Percentiles rank a stretch among this genome's conserved stretches.
Conservation (phyloP, 2,329 filamentous ascomycete species). For the Alternaria sp. region DNA sequence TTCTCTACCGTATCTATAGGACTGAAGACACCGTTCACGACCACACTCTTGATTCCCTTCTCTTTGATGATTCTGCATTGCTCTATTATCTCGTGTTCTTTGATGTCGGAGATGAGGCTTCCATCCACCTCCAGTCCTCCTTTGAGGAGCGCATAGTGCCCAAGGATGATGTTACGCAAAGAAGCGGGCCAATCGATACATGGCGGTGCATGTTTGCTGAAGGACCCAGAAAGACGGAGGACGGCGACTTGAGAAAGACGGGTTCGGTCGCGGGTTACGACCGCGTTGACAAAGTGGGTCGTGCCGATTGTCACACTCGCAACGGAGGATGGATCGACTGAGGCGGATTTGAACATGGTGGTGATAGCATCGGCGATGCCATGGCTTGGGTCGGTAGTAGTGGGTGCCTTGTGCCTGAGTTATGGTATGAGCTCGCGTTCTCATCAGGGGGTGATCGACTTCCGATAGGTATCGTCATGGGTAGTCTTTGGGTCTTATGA, state of each 20-base stretch:
- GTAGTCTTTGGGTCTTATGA: not conserved
- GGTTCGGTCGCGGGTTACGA: constrained; percentile 57
- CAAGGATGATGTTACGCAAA: constrained; percentile 55
- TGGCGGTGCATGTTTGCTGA: constrained; percentile 57
- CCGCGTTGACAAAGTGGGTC: constrained; percentile 60
- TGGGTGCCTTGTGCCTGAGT: constrained; percentile 47
- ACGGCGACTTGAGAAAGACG: constrained; percentile 61
- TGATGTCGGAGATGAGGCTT: constrained; percentile 51
- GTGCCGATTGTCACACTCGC: constrained; percentile 59
- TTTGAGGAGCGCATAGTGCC: constrained; percentile 54
- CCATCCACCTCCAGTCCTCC: constrained; percentile 60
- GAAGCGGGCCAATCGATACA: constrained; percentile 58
- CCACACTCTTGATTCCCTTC: constrained; percentile 55
- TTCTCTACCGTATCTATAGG: constrained; percentile 61
- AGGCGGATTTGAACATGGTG: constrained; percentile 44
- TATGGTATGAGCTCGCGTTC: not conserved
- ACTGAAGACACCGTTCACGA: constrained; percentile 64
- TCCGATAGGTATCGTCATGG: not conserved
- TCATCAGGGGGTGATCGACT: not conserved
- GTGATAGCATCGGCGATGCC: constrained; percentile 46
- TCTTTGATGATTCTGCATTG: constrained; percentile 54
- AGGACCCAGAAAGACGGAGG: constrained; percentile 57
- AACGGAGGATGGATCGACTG: constrained; percentile 40
- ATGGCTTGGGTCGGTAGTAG: constrained; percentile 46
- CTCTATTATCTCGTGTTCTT: constrained; percentile 54